phyloP scores from a whole-genome alignment of 768 basidiomycete genomes.

The Trametes cinnabarina region DNA sequence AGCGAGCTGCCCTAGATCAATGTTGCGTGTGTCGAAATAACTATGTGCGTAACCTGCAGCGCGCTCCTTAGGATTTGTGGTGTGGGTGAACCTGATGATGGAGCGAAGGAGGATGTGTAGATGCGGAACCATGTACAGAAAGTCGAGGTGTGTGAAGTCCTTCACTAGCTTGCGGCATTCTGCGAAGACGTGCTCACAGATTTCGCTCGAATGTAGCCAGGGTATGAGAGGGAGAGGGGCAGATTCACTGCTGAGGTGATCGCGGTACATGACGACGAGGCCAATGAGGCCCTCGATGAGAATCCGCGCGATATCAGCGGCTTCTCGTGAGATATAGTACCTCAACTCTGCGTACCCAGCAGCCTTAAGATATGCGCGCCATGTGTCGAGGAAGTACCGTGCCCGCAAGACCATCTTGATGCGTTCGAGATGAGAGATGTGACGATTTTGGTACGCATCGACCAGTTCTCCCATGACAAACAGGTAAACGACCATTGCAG shows the following conservation, averaged over 20 bases:
- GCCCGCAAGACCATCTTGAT: too few species aligned
- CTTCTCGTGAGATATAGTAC: conserved; percentile 36
- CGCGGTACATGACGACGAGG: conserved; percentile 36
- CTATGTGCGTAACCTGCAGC: conserved; percentile 2
- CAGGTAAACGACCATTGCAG: too few species aligned
- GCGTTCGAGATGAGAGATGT: too few species aligned
- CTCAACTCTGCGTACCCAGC: conserved; percentile 21
- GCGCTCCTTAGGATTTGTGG: not conserved
- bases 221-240: conserved; percentile 34
- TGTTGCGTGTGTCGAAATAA: not conserved
- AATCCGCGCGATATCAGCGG: conserved; percentile 31
- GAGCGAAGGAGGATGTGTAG: conserved; percentile 1
- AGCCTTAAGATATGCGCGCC: conserved; percentile 22
- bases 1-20: not conserved
- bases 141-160: conserved; percentile 26
- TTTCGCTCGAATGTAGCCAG: conserved; percentile 34
- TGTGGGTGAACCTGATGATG: not conserved
- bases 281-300: conserved; percentile 34
- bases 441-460: too few species aligned
- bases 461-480: too few species aligned
- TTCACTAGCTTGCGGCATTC: conserved; percentile 20
- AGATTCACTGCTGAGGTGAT: too few species aligned
- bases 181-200: conserved; percentile 33
- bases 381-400: too few species aligned
- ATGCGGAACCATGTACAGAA: conserved; percentile 12